Conservation (phyloP, 257 asterid genomes). For the Pogostemon cablin region DNA sequence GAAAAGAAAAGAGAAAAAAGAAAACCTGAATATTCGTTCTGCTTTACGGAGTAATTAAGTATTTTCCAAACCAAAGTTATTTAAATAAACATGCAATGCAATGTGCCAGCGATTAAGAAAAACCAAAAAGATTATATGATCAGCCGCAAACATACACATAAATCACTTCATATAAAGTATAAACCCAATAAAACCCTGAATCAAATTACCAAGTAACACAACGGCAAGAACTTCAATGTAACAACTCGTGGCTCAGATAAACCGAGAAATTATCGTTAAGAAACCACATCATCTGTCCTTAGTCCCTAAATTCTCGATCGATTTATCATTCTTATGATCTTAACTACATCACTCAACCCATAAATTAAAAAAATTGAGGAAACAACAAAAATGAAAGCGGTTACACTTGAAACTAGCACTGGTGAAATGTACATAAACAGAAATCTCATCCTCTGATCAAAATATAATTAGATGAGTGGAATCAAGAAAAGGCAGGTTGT, state of each 20-base stretch:
- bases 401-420: not conserved
- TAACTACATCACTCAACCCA: too few relatives aligned
- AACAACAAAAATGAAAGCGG: too few relatives aligned
- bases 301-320: too few relatives aligned
- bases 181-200: not conserved
- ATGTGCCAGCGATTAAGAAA: too few relatives aligned
- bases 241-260: not conserved
- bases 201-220: not conserved
- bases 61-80: not conserved
- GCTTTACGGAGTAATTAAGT: not conserved
- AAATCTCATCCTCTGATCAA: too few relatives aligned
- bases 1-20: too few relatives aligned
- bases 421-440: not conserved
- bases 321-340: too few relatives aligned
- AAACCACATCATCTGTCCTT: too few relatives aligned
- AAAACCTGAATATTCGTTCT: not conserved
- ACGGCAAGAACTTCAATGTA: conserved; percentile 9
- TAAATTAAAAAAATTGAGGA: too few relatives aligned
- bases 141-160: not conserved
- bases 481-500: conserved; percentile 26
- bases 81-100: not conserved
- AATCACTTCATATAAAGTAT: not conserved
- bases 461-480: not conserved
- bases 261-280: not conserved
- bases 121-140: too few relatives aligned